Base-by-base conservation (phyloP, 2,329 filamentous ascomycete genomes). In the Exophiala sideris region DNA sequence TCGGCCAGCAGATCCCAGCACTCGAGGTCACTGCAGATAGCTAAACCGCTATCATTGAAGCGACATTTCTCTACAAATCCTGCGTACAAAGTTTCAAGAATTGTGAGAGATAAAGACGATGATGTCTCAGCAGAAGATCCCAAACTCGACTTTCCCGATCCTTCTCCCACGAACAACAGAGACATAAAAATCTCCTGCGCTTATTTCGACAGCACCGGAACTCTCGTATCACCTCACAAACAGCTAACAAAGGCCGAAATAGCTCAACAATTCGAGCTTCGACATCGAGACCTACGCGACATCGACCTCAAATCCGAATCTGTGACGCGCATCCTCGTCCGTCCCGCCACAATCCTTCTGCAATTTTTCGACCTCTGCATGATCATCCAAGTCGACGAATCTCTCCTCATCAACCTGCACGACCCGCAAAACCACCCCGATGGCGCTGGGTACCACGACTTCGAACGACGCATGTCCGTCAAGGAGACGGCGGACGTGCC, bases 291-390 rank as follows among this genome's bases (percentile, higher is more conserved):
- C 58, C 54, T 71, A 34, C 66, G 68, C 3, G 64, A 63, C 35
- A 63, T 70, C 5, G 69, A 72, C 36, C 64, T 70, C 12, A 61
- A 63, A 3, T 70, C 69, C 0, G 62, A 66, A 29, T 66, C 68
- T 2, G 62, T 69, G 29, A 68, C 69, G 3, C 67, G 71, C 50
- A 64, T 71, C 29, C 54, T 71, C 14, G 60, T 72, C 29, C 63
- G 69, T 5, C 66, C 66, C 1, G 57, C 48, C 2, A 66, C 68
- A 3, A 67, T 71, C 33, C 58, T 71, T 3, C 57, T 71, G 18
- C 68, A 70, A 49, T 58, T 71, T 20, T 71, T 71, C 52, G 65
- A 66, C 45, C 54, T 72, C 24, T 68, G 70, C n/a, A 62, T 71
- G 21, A 54, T 72, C 5, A 62, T 71, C 18, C 65, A 70, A 48